Evolutionary conservation across 129 eudicot species (phyloP), one percentile per base, ranked within the genome.

Genomic region (Ambrosia trifida): DNA sequence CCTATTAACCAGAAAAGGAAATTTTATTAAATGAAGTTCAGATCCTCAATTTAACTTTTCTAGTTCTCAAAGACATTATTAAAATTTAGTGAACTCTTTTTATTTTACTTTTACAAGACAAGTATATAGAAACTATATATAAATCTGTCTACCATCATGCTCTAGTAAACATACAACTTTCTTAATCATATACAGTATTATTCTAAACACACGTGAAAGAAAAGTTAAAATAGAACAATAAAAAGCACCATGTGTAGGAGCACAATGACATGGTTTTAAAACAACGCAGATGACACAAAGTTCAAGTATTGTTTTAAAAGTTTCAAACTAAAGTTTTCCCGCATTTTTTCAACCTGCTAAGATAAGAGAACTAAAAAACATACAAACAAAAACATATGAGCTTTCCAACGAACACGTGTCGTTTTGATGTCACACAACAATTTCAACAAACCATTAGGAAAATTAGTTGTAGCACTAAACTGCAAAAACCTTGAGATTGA

Each of bases 401-500:
- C 62, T 20, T 56, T 28, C 62, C 28, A 56, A 56, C 2, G n/a
- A 56, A 9, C 60, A 56, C 14, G 7, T 24, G 62, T 8, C 6
- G 62, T 10, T 24, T 56, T 24, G n/a, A 7, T 20, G 62, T 56
- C 62, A 56, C 62, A 56, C 31, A 19, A 53, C 60, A 53, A 53
- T 7, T 8, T 53, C 12, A 41, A 41, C 46, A 41, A 44, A 9
- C 49, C 14, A 56, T 38, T 40, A 20, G 52, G 41, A 11, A 24
- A 17, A 36, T 6, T 14, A 46, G 28, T 12, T 28, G 20, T 24
- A 40, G 40, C 44, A 70, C 44, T 56, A 51, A 36, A 63, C 40
- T 41, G 60, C 12, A 53, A 53, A 53, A 56, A 31, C 11, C 65
- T 11, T 14, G 69, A 72, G 54, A 47, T 4, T 20, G 38, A 62